These are phyloP conservation scores for Pulveroboletus sp. DNA, from an alignment of 768 basidiomycete species.

Conservation along the genomic window DNA sequence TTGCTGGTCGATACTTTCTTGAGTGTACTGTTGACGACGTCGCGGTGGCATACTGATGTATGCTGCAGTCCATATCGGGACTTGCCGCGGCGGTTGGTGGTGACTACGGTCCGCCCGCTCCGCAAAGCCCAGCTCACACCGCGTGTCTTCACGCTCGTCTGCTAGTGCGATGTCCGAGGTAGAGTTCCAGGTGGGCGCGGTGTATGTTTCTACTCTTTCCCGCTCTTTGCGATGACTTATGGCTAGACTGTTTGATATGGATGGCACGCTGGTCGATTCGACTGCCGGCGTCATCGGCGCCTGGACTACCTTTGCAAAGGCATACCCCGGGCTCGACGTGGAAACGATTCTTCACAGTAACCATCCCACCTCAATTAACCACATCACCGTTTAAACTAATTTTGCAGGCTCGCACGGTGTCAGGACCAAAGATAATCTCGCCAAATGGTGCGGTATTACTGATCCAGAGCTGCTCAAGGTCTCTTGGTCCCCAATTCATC, in stretches of 20 bases:
- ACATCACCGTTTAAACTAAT: background rate
- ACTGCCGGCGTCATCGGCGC: slow-evolving; percentile 78
- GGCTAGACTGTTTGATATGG: slow-evolving; percentile 73
- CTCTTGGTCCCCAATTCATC: slow-evolving; percentile 1
- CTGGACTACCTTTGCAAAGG: slow-evolving; percentile 71
- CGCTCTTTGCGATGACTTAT: background rate
- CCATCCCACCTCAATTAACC: slow-evolving; percentile 16
- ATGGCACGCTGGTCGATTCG: slow-evolving; percentile 78
- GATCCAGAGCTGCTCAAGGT: slow-evolving; percentile 72
- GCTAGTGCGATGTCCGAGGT: slow-evolving; percentile 27
- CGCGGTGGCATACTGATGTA: slow-evolving; percentile 62
- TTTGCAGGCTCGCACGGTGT: slow-evolving; percentile 71
- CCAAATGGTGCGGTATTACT: slow-evolving; percentile 61
- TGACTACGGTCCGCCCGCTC: too few species aligned
- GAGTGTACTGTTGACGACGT: slow-evolving; percentile 66
- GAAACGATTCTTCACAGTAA: slow-evolving; percentile 58
- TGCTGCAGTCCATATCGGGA: background rate
- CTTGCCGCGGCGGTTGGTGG: too few species aligned
- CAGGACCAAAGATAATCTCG: slow-evolving; percentile 78
- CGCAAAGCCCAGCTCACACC: background rate
- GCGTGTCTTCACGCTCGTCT: too few species aligned
- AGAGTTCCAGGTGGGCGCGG: slow-evolving; percentile 37
- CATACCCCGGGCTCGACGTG: slow-evolving; percentile 64
- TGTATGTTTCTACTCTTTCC: slow-evolving; percentile 26
- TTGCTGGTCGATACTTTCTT: slow-evolving; percentile 84